Evolutionary conservation across 2,329 filamentous ascomycete species (phyloP).

Genomic region (Incumbomyces lentus): DNA sequence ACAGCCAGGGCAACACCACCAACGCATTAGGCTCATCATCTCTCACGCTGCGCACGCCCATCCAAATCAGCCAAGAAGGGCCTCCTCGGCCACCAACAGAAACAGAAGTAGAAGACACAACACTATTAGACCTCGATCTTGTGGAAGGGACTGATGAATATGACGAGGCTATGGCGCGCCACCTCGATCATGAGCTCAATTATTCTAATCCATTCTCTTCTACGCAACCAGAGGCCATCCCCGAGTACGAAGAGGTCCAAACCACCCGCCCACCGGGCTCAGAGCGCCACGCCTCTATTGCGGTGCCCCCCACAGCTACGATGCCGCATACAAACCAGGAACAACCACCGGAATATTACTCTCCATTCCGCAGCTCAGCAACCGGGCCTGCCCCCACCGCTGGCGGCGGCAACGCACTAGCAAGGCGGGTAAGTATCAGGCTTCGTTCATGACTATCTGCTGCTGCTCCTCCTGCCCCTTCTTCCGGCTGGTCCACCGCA

Average conservation of each 20-base stretch:
- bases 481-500: background rate
- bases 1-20: slow-evolving; percentile 35
- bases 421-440: slow-evolving; percentile 4
- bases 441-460: slow-evolving; percentile 6
- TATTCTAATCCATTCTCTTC: background rate
- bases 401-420: background rate
- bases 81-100: slow-evolving; percentile 7
- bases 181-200: slow-evolving; percentile 5
- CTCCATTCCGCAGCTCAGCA: slow-evolving; percentile 1
- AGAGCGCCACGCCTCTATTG: background rate
- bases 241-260: slow-evolving; percentile 8
- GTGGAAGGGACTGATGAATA: slow-evolving; percentile 4
- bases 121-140: background rate
- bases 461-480: background rate
- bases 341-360: slow-evolving; percentile 7
- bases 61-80: slow-evolving; percentile 29
- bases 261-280: background rate
- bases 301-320: background rate
- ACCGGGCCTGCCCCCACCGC: background rate
- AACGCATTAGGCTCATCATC: slow-evolving; percentile 27
- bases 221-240: background rate
- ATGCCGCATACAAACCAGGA: background rate
- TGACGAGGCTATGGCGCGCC: slow-evolving; percentile 7
- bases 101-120: background rate
- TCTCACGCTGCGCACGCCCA: slow-evolving; percentile 32